Conservation (phyloP, 257 asterid genomes). For the Buddleja alternifolia region DNA sequence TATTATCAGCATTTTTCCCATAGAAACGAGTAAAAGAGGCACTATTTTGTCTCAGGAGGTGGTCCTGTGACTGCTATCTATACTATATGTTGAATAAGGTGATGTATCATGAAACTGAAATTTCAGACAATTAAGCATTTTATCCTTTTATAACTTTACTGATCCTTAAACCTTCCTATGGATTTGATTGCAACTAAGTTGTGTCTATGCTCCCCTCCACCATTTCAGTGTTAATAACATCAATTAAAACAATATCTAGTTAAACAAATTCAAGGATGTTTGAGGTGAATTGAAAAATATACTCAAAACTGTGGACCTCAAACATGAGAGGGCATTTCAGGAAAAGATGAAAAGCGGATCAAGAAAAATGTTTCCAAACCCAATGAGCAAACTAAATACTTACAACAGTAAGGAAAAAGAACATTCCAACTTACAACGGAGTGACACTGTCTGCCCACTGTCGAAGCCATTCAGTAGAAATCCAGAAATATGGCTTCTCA, state of each 20-base stretch:
- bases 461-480: slow-evolving; percentile 95
- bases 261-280: slow-evolving; percentile 15
- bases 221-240: background rate
- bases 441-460: slow-evolving; percentile 87
- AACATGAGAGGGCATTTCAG: background rate
- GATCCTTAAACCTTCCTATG: slow-evolving; percentile 20
- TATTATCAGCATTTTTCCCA: slow-evolving; percentile 27
- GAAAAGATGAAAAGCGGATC: slow-evolving; percentile 9
- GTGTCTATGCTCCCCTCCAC: slow-evolving; percentile 7
- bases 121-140: slow-evolving; percentile 10
- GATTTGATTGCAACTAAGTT: slow-evolving; percentile 6
- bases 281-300: background rate
- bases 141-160: slow-evolving; percentile 7
- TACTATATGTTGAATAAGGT: slow-evolving; percentile 8
- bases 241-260: slow-evolving; percentile 1
- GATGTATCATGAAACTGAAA: background rate
- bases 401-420: slow-evolving; percentile 12
- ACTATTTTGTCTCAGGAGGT: slow-evolving; percentile 16
- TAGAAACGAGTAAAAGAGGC: slow-evolving; percentile 12
- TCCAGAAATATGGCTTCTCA: slow-evolving; percentile 75
- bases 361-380: slow-evolving; percentile 13
- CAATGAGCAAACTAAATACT: slow-evolving; percentile 20
- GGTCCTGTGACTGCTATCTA: slow-evolving; percentile 1
- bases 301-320: background rate
- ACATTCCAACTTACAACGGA: slow-evolving; percentile 59